Base-by-base conservation (phyloP, 2,329 filamentous ascomycete species). In the Penicillium palitans region DNA sequence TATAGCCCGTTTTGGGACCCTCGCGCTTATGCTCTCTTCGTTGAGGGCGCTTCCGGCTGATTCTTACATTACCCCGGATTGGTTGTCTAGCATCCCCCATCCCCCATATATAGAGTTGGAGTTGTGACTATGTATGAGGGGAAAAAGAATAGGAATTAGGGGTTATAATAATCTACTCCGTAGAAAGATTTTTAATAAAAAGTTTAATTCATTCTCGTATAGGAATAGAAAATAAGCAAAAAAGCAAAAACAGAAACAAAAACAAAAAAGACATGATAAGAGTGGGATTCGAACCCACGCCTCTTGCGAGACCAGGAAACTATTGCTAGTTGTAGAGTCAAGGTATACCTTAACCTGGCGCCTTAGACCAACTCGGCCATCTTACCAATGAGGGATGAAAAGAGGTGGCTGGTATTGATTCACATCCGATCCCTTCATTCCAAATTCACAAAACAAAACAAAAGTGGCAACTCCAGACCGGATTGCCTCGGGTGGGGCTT, bases 341-440 rank as follows among this genome's bases (percentile, higher is more conserved):
- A 67, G 64, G 64, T 68, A 51, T 59, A 68, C 69, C 69, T 71
- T 68, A 71, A 71, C 69, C 69, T 68, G 63, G 65, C 70, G 70
- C 70, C 70, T 70, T 72, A 58, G 70, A 72, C 70, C 70, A 70
- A 68, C 70, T 72, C 70, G 70, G 70, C 70, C 70, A 72, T 72
- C 70, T 72, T 72, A 68, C 70, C 70, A 53, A 27, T 15, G 25
- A 1, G 0, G 15, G 15, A 19, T 52, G 21, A 4, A 21, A 6
- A 1, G 2, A 2, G 2, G 0, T 2, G 2, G 2, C 2, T 2
- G 1, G 9, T 2, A 21, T 4, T 10, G 1, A 9, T 0, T 0
- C 6, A 33, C 8, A 33, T 6, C 13, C 0, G 0, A n/a, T 6
- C 2, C 0, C 6, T 15, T 4, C 44, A 24, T 33, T 17, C 29